Evolutionary conservation across 73 alveolate genomes (phyloP).

Genomic region (Durusdinium trenchii): DNA sequence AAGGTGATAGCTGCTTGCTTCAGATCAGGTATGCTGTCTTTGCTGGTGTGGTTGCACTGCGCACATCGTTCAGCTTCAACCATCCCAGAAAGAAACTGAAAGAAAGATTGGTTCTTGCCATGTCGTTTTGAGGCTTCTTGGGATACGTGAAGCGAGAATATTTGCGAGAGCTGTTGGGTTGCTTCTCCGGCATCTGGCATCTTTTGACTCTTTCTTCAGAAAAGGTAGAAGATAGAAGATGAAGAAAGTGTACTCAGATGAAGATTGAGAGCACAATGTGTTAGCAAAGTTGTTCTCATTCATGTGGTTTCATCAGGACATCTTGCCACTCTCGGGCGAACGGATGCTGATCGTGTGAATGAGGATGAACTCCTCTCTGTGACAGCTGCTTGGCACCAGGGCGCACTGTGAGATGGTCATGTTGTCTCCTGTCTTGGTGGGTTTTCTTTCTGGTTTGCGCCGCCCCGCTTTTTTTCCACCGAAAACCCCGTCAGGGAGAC

Average conservation of each 20-base stretch:
- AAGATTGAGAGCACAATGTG: too few species aligned
- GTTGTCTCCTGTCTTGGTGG: too few species aligned
- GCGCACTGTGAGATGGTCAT: background rate
- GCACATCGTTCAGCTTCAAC: too few species aligned
- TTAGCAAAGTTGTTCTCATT: background rate
- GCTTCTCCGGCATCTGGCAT: background rate
- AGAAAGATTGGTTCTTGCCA: background rate
- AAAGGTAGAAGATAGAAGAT: background rate
- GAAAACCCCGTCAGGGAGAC: too few species aligned
- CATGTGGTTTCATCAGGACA: background rate
- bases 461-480: too few species aligned
- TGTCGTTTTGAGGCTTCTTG: conserved; percentile 36
- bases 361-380: conserved; percentile 26
- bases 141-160: conserved; percentile 85
- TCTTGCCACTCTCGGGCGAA: background rate
- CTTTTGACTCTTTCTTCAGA: background rate
- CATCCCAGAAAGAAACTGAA: background rate
- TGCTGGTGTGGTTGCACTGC: too few species aligned
- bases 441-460: too few species aligned
- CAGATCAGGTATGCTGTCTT: background rate
- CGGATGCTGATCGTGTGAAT: conserved; percentile 12
- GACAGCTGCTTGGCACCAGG: conserved; percentile 12
- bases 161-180: conserved; percentile 42
- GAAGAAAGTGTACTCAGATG: too few species aligned
- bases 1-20: conserved; percentile 45